Evolutionary conservation across 305 asterid species (phyloP).

Genomic region (Solanum hybrid): DNA sequence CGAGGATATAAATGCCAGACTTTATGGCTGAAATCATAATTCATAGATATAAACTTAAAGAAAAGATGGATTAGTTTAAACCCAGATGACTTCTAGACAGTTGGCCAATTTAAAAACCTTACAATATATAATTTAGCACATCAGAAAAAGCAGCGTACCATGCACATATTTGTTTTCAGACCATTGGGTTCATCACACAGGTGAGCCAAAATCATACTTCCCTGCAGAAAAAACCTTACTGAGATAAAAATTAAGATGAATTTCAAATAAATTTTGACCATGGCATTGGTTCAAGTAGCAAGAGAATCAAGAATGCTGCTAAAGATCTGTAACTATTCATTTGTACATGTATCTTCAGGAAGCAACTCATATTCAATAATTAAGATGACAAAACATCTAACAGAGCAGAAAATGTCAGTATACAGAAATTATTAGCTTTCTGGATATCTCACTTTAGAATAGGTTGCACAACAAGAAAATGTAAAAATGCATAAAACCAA

Average conservation of each 20-base stretch:
- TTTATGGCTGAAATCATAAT: background rate
- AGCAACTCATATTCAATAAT: background rate
- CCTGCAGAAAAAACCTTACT: conserved; percentile 41
- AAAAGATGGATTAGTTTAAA: background rate
- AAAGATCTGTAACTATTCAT: background rate
- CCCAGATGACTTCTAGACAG: background rate
- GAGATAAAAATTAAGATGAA: background rate
- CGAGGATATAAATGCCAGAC: background rate
- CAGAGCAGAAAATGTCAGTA: background rate
- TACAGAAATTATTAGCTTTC: background rate
- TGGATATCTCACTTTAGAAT: background rate
- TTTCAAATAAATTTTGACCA: background rate
- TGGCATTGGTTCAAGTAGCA: background rate
- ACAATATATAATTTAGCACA: background rate
- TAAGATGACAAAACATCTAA: background rate
- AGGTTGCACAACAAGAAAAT: background rate
- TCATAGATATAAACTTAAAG: background rate
- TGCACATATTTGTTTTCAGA: conserved; percentile 86
- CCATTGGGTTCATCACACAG: conserved; percentile 96
- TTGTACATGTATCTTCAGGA: background rate
- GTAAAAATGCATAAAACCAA: background rate
- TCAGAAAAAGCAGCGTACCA: conserved; percentile 43
- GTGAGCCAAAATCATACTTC: conserved; percentile 86
- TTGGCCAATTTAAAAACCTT: background rate
- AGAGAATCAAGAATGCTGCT: background rate